phyloP scores from a whole-genome alignment of 768 basidiomycete species.

The Erythrobasidium yunnanense region DNA sequence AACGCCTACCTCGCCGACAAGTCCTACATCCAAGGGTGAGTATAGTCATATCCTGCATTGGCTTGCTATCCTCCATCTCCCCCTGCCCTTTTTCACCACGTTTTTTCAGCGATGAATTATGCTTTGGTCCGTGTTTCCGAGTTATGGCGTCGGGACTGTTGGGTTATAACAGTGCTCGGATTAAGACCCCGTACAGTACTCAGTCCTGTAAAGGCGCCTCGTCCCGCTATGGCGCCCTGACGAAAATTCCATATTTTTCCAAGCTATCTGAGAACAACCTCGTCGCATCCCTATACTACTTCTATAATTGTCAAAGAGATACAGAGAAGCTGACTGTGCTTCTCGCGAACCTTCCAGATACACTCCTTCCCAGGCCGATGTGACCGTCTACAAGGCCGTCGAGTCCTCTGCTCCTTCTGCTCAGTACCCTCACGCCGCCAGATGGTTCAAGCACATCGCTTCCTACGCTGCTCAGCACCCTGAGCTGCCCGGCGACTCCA shows the following conservation, averaged over 20 bases:
- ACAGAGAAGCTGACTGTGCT: background rate
- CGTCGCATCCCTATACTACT: too few species aligned
- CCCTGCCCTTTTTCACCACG: background rate
- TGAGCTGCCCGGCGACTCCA: conserved; percentile 54
- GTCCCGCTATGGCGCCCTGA: conserved; percentile 49
- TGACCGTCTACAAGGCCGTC: conserved; percentile 76
- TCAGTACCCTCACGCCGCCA: conserved; percentile 59
- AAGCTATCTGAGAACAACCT: conserved; percentile 57
- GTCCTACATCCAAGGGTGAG: conserved; percentile 87
- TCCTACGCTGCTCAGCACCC: conserved; percentile 70
- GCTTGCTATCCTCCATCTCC: background rate
- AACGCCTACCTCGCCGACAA: conserved; percentile 75
- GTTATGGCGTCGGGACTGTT: conserved; percentile 36
- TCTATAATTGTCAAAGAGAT: too few species aligned
- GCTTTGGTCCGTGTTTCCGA: conserved; percentile 98
- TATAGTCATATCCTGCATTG: conserved; percentile 33
- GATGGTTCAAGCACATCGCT: conserved; percentile 92
- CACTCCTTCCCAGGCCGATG: conserved; percentile 86
- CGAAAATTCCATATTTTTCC: conserved; percentile 51
- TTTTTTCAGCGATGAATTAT: conserved; percentile 53
- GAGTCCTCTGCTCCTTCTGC: conserved; percentile 55
- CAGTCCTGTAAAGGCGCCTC: conserved; percentile 7
- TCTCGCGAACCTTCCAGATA: conserved; percentile 50
- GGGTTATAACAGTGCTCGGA: conserved; percentile 44
- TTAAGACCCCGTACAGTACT: conserved; percentile 65